Percentiles rank a stretch among this genome's conserved stretches.
Conservation (phyloP, 345 rosid species). For the Gossypium bickii region DNA sequence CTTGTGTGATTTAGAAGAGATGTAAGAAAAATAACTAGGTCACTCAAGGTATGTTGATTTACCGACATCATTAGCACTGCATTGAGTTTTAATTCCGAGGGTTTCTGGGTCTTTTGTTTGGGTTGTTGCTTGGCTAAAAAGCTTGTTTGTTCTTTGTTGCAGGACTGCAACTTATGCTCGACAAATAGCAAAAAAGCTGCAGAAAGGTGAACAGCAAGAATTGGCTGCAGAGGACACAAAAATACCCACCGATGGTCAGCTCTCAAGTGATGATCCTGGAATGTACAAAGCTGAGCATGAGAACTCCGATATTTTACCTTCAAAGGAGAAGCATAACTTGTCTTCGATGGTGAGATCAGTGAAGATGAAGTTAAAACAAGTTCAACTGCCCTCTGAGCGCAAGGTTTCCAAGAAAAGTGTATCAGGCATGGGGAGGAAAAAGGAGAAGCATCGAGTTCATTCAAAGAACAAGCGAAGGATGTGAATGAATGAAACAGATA, state of each 20-base stretch:
- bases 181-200: constrained; percentile 50
- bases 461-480: constrained; percentile 27
- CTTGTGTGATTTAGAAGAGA: background rate
- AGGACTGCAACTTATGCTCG: constrained; percentile 88
- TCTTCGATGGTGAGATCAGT: constrained; percentile 61
- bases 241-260: constrained; percentile 14
- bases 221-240: constrained; percentile 23
- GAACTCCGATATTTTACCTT: constrained; percentile 18
- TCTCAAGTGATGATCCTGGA: constrained; percentile 18
- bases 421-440: background rate
- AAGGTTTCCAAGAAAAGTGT: constrained; percentile 28
- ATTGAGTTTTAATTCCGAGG: background rate
- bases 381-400: constrained; percentile 21
- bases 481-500: constrained; percentile 13
- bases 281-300: constrained; percentile 6
- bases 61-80: background rate
- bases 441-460: constrained; percentile 15
- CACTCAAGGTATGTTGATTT: background rate
- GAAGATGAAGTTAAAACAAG: constrained; percentile 70
- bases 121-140: constrained; percentile 6
- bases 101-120: background rate
- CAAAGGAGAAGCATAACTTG: constrained; percentile 51
- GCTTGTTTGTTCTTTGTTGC: constrained; percentile 23
- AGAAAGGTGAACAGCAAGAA: constrained; percentile 34
- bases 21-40: background rate